Conservation (phyloP, 169 alveolate species). For the Eimeria brunetti region DNA sequence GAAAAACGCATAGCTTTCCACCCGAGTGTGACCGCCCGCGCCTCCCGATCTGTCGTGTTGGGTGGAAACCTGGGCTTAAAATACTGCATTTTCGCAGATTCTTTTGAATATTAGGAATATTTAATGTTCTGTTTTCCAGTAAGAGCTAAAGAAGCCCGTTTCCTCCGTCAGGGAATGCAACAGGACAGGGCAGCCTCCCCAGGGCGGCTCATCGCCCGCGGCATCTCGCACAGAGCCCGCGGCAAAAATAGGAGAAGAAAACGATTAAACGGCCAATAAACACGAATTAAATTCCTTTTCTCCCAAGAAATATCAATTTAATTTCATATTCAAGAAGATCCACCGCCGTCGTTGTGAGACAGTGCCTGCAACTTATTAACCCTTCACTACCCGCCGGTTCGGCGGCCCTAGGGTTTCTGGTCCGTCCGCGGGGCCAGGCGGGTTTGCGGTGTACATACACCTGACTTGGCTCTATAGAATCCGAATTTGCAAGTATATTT, state of each 20-base stretch:
- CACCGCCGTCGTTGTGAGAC: not conserved
- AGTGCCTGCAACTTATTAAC: not conserved
- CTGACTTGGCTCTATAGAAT: not conserved
- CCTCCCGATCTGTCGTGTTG: not conserved
- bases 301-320: not conserved
- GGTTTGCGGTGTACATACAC: not conserved
- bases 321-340: not conserved
- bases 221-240: slow-evolving; percentile 17
- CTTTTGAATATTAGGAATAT: not conserved
- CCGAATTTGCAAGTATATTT: not conserved
- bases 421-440: not conserved
- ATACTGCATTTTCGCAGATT: not conserved
- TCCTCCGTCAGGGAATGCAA: not conserved
- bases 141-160: not conserved
- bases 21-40: not conserved
- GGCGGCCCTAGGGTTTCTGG: not conserved
- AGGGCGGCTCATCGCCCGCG: not conserved
- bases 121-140: not conserved
- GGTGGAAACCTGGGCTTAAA: not conserved
- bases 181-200: not conserved
- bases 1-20: not conserved
- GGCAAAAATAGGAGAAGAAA: not conserved
- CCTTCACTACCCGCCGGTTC: not conserved
- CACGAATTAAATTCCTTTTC: not conserved
- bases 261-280: not conserved